These are phyloP conservation scores for Taiozyma sp. DNA, from an alignment of 1,139 yeast genomes.

Conservation along the genomic window DNA sequence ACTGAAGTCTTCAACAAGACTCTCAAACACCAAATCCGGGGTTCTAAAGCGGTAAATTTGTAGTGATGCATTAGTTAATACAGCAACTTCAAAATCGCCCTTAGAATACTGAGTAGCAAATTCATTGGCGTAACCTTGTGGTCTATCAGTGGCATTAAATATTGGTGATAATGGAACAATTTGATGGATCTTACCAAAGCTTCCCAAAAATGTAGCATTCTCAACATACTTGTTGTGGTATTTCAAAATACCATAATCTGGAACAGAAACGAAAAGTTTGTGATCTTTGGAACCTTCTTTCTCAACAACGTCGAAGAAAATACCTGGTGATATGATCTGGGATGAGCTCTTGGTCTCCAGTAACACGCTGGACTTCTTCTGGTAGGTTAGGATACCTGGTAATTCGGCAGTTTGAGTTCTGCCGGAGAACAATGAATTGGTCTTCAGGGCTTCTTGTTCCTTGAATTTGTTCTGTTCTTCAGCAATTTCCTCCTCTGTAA, in stretches of 20 bases:
- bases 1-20: conserved; percentile 56
- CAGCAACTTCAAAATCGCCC: conserved; percentile 65
- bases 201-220: conserved; percentile 72
- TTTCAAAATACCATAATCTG: conserved; percentile 80
- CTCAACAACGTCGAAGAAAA: conserved; percentile 53
- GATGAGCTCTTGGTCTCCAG: conserved; percentile 36
- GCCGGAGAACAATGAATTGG: conserved; percentile 24
- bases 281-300: conserved; percentile 25
- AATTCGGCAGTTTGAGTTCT: conserved; percentile 10
- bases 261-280: conserved; percentile 67
- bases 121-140: conserved; percentile 78
- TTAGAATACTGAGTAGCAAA: conserved; percentile 80
- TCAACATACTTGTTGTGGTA: conserved; percentile 69
- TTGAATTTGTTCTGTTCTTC: conserved; percentile 37
- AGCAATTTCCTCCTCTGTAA: conserved; percentile 49
- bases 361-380: conserved; percentile 38
- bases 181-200: conserved; percentile 65
- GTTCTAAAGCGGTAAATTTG: conserved; percentile 73
- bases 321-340: conserved; percentile 76
- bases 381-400: conserved; percentile 31
- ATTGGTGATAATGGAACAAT: conserved; percentile 67
- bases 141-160: conserved; percentile 66
- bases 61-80: conserved; percentile 76
- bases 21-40: conserved; percentile 72
- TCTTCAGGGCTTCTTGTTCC: conserved; percentile 31